phyloP scores from a whole-genome alignment of 495 filamentous ascomycete species.

The Platismatia glauca region DNA sequence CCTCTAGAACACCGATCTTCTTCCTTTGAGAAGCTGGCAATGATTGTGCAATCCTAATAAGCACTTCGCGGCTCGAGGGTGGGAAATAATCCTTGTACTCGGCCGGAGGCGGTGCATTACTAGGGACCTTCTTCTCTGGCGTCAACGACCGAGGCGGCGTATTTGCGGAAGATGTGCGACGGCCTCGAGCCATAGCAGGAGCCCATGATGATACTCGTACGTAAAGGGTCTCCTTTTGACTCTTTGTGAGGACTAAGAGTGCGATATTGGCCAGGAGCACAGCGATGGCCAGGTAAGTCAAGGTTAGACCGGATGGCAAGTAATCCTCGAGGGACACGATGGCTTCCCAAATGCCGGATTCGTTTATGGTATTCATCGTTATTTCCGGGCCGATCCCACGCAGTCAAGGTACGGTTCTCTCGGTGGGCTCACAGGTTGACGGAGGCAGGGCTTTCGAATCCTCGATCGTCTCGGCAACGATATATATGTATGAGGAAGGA shows the following conservation, averaged over 20 bases:
- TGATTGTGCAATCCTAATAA: conserved; percentile 30
- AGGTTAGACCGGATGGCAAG: neutral
- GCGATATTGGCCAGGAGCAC: conserved; percentile 20
- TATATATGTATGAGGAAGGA: neutral
- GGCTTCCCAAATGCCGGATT: neutral
- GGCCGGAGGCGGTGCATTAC: conserved; percentile 26
- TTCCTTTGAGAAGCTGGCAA: conserved; percentile 19
- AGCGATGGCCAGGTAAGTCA: conserved; percentile 12
- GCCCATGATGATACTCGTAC: conserved; percentile 19
- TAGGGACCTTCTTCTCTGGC: conserved; percentile 36
- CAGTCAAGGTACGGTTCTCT: neutral
- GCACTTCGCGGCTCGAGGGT: conserved; percentile 44
- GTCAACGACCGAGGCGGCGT: conserved; percentile 52
- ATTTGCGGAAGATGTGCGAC: conserved; percentile 34
- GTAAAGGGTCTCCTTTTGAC: conserved; percentile 24
- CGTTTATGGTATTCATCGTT: neutral
- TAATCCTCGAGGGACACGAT: conserved; percentile 1
- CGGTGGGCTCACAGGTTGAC: neutral
- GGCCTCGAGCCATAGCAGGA: conserved; percentile 27
- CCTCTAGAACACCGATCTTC: conserved; percentile 15
- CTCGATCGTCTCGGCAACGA: neutral
- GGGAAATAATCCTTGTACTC: conserved; percentile 45
- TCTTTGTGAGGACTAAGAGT: conserved; percentile 23
- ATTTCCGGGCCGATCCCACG: neutral
- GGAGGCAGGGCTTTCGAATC: neutral